Conservation (phyloP, 2,329 filamentous ascomycete genomes). For the Cercospora sojina region DNA sequence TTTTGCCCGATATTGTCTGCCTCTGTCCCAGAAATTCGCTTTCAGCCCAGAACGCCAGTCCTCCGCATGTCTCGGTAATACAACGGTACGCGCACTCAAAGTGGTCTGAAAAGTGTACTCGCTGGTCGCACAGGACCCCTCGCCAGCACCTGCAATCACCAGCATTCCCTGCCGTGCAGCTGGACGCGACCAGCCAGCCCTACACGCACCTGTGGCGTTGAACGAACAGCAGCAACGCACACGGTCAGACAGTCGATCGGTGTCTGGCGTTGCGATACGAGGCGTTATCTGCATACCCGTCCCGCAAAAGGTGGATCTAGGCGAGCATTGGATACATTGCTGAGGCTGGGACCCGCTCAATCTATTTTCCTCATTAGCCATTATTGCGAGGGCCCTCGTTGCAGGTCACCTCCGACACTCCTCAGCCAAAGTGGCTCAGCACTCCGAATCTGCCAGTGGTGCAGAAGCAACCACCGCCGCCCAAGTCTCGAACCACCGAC, state of each 20-base stretch:
- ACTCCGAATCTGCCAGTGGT: constrained; percentile 17
- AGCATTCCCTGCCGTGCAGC: not conserved
- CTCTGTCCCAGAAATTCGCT: not conserved
- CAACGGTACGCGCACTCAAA: not conserved
- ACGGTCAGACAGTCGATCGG: not conserved
- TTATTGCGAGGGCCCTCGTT: constrained; percentile 3
- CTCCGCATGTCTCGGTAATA: constrained; percentile 1
- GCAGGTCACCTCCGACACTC: constrained; percentile 1
- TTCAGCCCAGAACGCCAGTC: not conserved
- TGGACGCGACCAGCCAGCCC: not conserved
- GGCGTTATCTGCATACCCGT: not conserved
- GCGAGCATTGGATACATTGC: constrained; percentile 5
- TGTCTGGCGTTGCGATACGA: not conserved
- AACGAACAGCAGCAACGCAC: not conserved
- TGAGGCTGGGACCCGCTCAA: constrained; percentile 2
- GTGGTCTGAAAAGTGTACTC: not conserved
- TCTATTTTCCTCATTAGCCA: constrained; percentile 3
- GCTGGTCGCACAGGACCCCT: not conserved
- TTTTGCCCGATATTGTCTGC: not conserved
- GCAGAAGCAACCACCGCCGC: constrained; percentile 23
- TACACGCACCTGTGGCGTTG: not conserved
- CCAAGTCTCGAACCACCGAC: constrained; percentile 22
- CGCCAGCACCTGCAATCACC: not conserved
- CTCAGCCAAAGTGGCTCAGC: constrained; percentile 9
- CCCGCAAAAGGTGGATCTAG: not conserved